Base-by-base conservation (phyloP, 768 basidiomycete genomes). In the Rhizopogon vinicolor region DNA sequence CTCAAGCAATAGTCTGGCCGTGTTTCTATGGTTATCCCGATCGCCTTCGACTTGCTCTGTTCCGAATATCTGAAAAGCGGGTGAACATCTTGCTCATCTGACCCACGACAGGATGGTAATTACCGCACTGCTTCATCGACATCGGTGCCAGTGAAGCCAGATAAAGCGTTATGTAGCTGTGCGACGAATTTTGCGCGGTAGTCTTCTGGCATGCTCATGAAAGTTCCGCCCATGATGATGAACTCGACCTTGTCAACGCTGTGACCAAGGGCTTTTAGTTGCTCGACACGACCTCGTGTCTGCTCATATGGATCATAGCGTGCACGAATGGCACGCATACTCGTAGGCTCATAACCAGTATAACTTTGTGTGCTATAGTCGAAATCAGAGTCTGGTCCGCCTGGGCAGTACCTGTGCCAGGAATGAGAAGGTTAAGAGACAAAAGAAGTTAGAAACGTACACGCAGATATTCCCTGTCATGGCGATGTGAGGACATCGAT, bases 381-480 rank as follows among this genome's bases (percentile, higher is more conserved):
- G 61, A 99, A 99, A 72, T 99, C 97, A 1, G 97, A 98, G 71
- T 99, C 97, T 4, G 97, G 97, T 16, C 97, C 97, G 54, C 97
- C 97, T 5, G 97, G 97, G 67, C 97, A 99, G 69, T 98, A 98
- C 39, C 93, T 94, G 59, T 33, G 3, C 12, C 12, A 3, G 28
- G 31, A 54, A 7, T 60, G 44, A 58, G 19, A 42, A 59, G 56
- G 13, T 45, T 1, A 50, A 1, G 51, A 37, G 42, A 46, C 4
- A 12, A 28, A 1, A 35, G 13, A 16, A 41, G 41, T 22, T 40
- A 1, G 41, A 7, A 75, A n/a, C 89, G 60, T 71, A 96, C 87
- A 99, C 97, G 74, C 97, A 99, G 54, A 99, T 98, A 65, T 99
- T 99, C 29, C 97, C 97, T 0, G 97, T 99, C 93, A 99, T 97